Evolutionary conservation across 345 rosid species (phyloP), one percentile per base, ranked within the genome.

Genomic region (Hibiscus syriacus): DNA sequence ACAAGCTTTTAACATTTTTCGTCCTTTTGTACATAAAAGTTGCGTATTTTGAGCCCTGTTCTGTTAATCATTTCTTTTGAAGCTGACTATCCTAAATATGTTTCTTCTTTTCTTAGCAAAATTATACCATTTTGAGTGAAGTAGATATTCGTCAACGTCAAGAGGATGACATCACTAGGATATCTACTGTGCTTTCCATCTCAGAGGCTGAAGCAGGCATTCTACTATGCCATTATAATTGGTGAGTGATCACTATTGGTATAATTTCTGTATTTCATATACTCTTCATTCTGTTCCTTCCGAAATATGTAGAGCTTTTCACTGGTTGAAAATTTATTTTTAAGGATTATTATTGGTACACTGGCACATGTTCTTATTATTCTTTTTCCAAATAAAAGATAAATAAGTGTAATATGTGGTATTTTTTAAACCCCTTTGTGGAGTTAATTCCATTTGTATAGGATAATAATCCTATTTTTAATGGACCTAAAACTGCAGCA

Each of bases 111-210:
- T 70, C 79, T 68, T 74, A 90, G 97, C 84, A 74, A 80, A 84
- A 77, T 55, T 90, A 73, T 73, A 81, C 84, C 7, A 69, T 88
- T 64, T 73, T 90, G 79, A 84, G 80, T 74, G 92, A 90, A 72
- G 84, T 70, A 49, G 97, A 86, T 81, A 86, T 90, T 23, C 71
- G 65, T 55, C 68, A 81, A 72, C 86, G 78, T 14, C 97, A 90
- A 74, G 90, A 88, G 61, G 89, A 90, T 63, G 95, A 86, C 53
- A 80, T 90, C 53, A 71, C 70, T 0, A 81, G 74, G 72, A 67
- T 90, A 67, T 82, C 92, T 22, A 69, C 84, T 19, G 95, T 90
- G 60, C 85, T 90, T 48, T 90, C 92, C 17, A 83, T 90, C 78
- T 70, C 92, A 25, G 68, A 66, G 54, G 71, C 64, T 68, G 77